Evolutionary conservation across 345 rosid genomes (phyloP).

Genomic region (Mangifera indica): DNA sequence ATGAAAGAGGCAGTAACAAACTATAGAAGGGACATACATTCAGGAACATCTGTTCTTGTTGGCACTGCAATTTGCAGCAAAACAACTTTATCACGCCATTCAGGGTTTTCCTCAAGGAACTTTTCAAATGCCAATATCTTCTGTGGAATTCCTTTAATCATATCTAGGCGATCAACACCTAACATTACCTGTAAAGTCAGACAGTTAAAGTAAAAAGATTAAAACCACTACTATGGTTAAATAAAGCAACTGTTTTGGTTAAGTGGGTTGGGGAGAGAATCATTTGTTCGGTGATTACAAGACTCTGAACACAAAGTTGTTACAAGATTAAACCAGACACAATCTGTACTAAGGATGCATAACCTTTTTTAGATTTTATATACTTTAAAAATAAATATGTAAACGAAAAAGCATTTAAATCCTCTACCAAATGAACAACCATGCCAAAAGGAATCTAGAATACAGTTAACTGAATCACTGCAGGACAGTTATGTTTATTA

Average conservation of each 20-base stretch:
- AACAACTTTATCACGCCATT: conserved; percentile 98
- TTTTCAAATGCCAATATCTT: conserved; percentile 98
- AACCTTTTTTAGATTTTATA: background rate
- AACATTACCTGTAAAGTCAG: conserved; percentile 73
- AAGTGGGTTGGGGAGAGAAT: background rate
- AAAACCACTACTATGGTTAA: background rate
- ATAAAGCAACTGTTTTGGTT: background rate
- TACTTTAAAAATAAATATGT: background rate
- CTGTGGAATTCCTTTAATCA: conserved; percentile 99
- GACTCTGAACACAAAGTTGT: background rate
- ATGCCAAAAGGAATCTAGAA: too few species aligned
- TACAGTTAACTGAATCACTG: too few species aligned
- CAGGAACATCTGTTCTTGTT: conserved; percentile 99
- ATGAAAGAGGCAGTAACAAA: conserved; percentile 18
- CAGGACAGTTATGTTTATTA: too few species aligned
- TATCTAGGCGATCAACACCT: conserved; percentile 99
- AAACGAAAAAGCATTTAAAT: background rate
- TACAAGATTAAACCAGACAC: background rate
- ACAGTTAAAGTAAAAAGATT: conserved; percentile 14
- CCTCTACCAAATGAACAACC: background rate
- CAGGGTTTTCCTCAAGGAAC: conserved; percentile 91
- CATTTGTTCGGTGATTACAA: background rate
- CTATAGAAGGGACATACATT: conserved; percentile 55
- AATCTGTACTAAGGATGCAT: background rate
- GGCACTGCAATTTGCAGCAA: conserved; percentile 98